Conservation (phyloP, 2,329 filamentous ascomycete species). For the Claviceps monticola region DNA sequence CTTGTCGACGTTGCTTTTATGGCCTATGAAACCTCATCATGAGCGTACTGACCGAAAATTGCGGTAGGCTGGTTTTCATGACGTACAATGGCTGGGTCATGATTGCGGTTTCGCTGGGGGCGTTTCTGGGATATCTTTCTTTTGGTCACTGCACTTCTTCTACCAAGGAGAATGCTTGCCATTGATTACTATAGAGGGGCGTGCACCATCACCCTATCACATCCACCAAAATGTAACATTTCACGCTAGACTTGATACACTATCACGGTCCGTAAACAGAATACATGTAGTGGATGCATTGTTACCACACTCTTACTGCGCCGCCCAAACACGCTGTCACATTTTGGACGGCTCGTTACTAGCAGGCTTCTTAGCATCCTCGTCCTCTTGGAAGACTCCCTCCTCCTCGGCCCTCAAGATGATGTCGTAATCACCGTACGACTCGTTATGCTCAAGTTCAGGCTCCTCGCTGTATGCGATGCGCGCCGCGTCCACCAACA, state of each 20-base stretch:
- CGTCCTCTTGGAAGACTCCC: conserved; percentile 31
- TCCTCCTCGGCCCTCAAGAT: conserved; percentile 32
- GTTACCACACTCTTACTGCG: neutral
- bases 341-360: conserved; percentile 19
- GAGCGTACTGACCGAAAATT: too few species aligned
- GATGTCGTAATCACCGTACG: conserved; percentile 38
- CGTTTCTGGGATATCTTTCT: conserved; percentile 72
- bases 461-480: conserved; percentile 73
- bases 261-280: neutral
- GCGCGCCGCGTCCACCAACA: conserved; percentile 75
- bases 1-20: neutral
- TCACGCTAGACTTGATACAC: neutral
- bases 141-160: conserved; percentile 61
- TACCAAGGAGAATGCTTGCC: conserved; percentile 81
- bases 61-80: conserved; percentile 84
- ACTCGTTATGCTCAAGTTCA: conserved; percentile 58
- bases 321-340: conserved; percentile 8
- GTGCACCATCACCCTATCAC: neutral
- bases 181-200: conserved; percentile 33
- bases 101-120: conserved; percentile 77
- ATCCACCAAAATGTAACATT: neutral
- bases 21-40: neutral
- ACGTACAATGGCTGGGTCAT: conserved; percentile 99
- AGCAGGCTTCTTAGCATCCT: conserved; percentile 15
- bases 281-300: neutral